Conservation (phyloP, 345 rosid species). For the Camelina laxa region DNA sequence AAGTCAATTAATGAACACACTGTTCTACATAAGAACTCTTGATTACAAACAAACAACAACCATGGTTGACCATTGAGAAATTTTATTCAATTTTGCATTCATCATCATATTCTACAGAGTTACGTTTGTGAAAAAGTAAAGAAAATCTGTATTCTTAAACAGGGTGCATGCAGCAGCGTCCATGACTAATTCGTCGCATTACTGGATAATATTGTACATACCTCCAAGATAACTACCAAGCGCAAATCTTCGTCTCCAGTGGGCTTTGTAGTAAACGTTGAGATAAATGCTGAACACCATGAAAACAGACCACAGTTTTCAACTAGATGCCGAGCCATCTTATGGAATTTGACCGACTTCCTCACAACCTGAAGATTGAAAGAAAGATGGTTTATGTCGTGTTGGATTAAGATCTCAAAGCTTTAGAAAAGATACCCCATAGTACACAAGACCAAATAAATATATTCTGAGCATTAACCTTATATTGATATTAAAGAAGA, state of each 20-base stretch:
- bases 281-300: conserved; percentile 72
- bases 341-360: conserved; percentile 70
- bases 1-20: conserved; percentile 19
- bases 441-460: conserved; percentile 4
- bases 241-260: conserved; percentile 50
- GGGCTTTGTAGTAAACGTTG: conserved; percentile 44
- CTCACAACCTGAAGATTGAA: conserved; percentile 64
- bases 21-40: conserved; percentile 7
- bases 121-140: too few species aligned
- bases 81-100: neutral
- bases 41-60: conserved; percentile 10
- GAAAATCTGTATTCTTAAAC: conserved; percentile 13
- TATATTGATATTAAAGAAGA: neutral
- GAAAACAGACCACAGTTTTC: conserved; percentile 72
- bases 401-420: conserved; percentile 14
- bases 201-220: conserved; percentile 37
- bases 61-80: conserved; percentile 5
- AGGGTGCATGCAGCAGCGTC: neutral
- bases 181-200: conserved; percentile 27
- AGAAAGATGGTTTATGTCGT: neutral
- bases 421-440: conserved; percentile 26
- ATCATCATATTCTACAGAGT: conserved; percentile 2
- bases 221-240: conserved; percentile 66
- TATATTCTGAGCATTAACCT: neutral
- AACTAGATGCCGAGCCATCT: conserved; percentile 63